A percentile compares a stretch with the other conserved stretches of the same genome.
phyloP scores from a whole-genome alignment of 2,329 filamentous ascomycete genomes.

The Colletotrichum orbiculare region DNA sequence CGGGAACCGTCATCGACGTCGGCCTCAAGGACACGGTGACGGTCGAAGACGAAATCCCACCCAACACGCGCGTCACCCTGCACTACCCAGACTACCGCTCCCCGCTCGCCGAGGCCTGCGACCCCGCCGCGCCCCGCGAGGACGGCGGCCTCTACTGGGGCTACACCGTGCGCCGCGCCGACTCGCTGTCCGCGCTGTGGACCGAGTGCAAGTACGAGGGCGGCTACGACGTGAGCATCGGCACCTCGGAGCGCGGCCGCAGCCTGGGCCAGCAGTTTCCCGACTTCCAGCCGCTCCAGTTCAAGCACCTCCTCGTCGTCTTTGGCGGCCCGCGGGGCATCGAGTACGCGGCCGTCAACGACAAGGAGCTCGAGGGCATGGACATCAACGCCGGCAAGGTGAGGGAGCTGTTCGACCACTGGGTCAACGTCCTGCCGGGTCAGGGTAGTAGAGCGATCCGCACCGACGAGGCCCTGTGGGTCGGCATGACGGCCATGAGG shows the following conservation, averaged over 20 bases:
- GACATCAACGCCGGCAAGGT: conserved; percentile 70
- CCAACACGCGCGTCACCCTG: conserved; percentile 79
- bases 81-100: conserved; percentile 66
- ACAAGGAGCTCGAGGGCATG: conserved; percentile 65
- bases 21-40: conserved; percentile 66
- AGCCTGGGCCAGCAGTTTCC: conserved; percentile 61
- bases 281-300: conserved; percentile 55
- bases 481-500: conserved; percentile 77
- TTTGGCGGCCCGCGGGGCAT: conserved; percentile 86
- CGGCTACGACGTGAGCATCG: conserved; percentile 86
- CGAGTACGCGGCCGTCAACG: conserved; percentile 77
- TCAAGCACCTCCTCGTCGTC: conserved; percentile 80
- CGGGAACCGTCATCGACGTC: conserved; percentile 67
- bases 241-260: conserved; percentile 81
- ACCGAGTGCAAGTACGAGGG: conserved; percentile 79
- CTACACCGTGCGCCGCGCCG: conserved; percentile 75
- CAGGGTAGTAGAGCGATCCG: conserved; percentile 86
- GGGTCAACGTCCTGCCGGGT: conserved; percentile 83
- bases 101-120: conserved; percentile 68
- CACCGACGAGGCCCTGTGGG: conserved; percentile 85
- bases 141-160: conserved; percentile 90
- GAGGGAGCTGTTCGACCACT: conserved; percentile 81
- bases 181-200: conserved; percentile 77
- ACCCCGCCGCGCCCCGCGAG: conserved; percentile 75
- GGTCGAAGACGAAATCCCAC: conserved; percentile 71